These are phyloP conservation scores for Limonium bicolor DNA, from an alignment of 148 eudicot species.

Conservation along the genomic window DNA sequence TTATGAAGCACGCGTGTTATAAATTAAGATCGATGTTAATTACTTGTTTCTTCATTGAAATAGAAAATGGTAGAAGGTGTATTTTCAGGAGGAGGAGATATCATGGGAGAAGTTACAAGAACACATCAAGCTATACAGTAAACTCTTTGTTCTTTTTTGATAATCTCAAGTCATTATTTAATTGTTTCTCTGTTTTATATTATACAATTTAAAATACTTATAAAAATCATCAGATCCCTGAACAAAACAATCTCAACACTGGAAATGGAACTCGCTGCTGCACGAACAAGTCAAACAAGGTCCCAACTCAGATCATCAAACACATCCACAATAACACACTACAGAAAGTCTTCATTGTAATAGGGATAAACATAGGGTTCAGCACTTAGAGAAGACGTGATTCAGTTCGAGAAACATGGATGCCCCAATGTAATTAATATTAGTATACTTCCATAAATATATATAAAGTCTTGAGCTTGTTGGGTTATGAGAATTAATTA, in stretches of 20 bases:
- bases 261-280: conserved; percentile 37
- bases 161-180: background rate
- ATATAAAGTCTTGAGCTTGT: background rate
- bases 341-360: conserved; percentile 46
- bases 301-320: conserved; percentile 1
- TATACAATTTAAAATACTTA: background rate
- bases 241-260: conserved; percentile 46
- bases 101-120: conserved; percentile 47
- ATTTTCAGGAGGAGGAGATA: conserved; percentile 23
- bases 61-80: conserved; percentile 44
- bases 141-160: background rate
- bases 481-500: background rate
- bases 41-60: too few species aligned
- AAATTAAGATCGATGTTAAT: too few species aligned
- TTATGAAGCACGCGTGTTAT: too few species aligned
- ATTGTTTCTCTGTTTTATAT: background rate
- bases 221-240: conserved; percentile 26
- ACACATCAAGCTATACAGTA: conserved; percentile 70
- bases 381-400: conserved; percentile 70
- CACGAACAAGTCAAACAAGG: conserved; percentile 16
- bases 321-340: too few species aligned
- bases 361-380: conserved; percentile 76
- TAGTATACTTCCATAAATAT: too few species aligned
- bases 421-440: conserved; percentile 65
- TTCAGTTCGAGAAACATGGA: conserved; percentile 72